phyloP scores from a whole-genome alignment of 1,139 yeast genomes.

The Kodamaea arcana region DNA sequence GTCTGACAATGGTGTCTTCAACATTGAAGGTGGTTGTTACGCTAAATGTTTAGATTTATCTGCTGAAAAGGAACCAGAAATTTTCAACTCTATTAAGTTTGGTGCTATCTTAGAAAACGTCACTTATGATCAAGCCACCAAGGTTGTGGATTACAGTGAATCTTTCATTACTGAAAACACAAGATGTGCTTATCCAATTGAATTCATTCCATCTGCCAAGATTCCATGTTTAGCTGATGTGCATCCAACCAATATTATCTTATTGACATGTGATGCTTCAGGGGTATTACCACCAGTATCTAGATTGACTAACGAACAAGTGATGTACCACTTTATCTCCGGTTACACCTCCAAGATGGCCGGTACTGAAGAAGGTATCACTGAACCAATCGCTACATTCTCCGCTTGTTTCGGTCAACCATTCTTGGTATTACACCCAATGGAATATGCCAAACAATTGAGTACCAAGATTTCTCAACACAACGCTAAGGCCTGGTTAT shows the following conservation, averaged over 20 bases:
- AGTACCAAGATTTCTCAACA: constrained; percentile 88
- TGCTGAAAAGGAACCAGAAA: constrained; percentile 95
- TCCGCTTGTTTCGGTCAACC: constrained; percentile 99
- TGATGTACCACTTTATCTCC: constrained; percentile 97
- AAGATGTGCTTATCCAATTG: constrained; percentile 98
- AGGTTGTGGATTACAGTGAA: constrained; percentile 83
- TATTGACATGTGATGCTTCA: constrained; percentile 95
- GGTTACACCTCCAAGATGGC: constrained; percentile 99
- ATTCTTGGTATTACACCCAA: constrained; percentile 96
- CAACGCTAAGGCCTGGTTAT: constrained; percentile 91
- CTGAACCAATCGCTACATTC: constrained; percentile 97
- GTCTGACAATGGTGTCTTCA: constrained; percentile 97
- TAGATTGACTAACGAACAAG: constrained; percentile 89
- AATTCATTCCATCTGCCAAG: constrained; percentile 92
- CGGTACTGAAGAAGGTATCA: constrained; percentile 98
- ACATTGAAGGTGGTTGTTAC: constrained; percentile 99
- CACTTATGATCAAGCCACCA: constrained; percentile 73
- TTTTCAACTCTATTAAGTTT: constrained; percentile 88
- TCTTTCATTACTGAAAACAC: constrained; percentile 90
- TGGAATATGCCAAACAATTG: constrained; percentile 95
- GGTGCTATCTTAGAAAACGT: constrained; percentile 95
- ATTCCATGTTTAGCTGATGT: constrained; percentile 87
- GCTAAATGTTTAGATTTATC: constrained; percentile 93
- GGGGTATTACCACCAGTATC: constrained; percentile 98
- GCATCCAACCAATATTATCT: constrained; percentile 89